Conservation (phyloP, 225 moss, liverwort and hornwort species). For the Ulota crispa region DNA sequence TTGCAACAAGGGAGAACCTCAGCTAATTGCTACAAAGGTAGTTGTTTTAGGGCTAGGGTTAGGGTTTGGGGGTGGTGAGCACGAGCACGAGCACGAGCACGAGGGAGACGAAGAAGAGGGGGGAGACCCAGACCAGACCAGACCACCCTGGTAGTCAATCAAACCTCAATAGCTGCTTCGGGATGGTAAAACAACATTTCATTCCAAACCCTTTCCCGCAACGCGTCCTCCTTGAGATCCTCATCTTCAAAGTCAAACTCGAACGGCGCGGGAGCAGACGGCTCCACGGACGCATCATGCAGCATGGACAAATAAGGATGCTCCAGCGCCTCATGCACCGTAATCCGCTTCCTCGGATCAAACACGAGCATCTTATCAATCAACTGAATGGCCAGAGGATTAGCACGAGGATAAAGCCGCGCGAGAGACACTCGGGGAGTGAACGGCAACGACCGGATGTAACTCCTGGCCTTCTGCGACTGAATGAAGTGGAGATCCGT, state of each 20-base stretch:
- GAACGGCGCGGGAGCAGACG: slow-evolving; percentile 80
- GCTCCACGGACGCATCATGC: slow-evolving; percentile 79
- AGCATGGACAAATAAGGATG: slow-evolving; percentile 94
- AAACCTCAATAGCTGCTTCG: slow-evolving; percentile 62
- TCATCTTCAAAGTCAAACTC: slow-evolving; percentile 98
- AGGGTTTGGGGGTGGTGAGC: too few relatives aligned
- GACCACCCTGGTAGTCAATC: neutral
- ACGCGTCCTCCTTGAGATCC: slow-evolving; percentile 93
- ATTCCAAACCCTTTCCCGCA: slow-evolving; percentile 95
- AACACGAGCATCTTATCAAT: slow-evolving; percentile 99
- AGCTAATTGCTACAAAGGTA: too few relatives aligned
- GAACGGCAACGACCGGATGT: slow-evolving; percentile 86
- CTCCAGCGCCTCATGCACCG: slow-evolving; percentile 92
- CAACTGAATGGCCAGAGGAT: slow-evolving; percentile 85
- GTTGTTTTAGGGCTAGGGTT: too few relatives aligned
- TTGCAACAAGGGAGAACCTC: too few relatives aligned
- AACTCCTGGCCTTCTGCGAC: slow-evolving; percentile 86
- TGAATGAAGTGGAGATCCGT: slow-evolving; percentile 94
- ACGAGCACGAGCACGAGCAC: too few relatives aligned
- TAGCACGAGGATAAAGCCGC: slow-evolving; percentile 86
- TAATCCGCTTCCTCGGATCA: slow-evolving; percentile 84
- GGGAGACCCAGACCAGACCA: neutral
- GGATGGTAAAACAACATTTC: slow-evolving; percentile 97
- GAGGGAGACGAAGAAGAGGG: neutral
- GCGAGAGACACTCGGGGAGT: slow-evolving; percentile 81